Evolutionary conservation across 2,329 filamentous ascomycete species (phyloP), one percentile per base, ranked within the genome.

Genomic region (Aspergillus ustus): DNA sequence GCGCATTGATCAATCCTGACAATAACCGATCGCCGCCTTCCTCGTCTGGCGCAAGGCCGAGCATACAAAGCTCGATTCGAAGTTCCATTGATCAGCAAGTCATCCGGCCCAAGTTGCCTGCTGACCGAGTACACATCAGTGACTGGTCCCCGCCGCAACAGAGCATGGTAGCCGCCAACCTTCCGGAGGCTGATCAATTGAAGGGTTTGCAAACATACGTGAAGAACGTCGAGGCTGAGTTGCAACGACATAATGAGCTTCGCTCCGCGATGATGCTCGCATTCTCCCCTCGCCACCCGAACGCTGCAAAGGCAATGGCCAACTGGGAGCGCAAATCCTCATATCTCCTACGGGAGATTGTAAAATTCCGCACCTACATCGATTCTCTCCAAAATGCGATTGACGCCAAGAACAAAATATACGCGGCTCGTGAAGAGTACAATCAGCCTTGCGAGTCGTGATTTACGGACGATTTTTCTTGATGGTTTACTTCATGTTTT

Each of bases 311-410:
- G 77, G 92, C 94, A 17, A 94, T 98, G 91, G 85, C 89, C 20
- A 99, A 99, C 77, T 99, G 95, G 94, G 93, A 99, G 81, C 89
- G 91, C 72, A 98, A 98, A 81, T 96, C 92, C 59, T 89, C 91
- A 31, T 97, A 98, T 74, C 81, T 99, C 45, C 83, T 98, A 13
- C 85, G 91, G 40, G 95, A 99, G 80, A 97, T 96, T 75, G 93
- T 98, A 77, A 98, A 98, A 78, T 98, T 97, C 80, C 85, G 90
- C 63, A 98, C 93, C 0, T 99, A 98, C 72, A 93, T 97, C 68
- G 95, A 98, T 75, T 89, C 88, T 37, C 80, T 99, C 54, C 84
- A 88, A 61, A 85, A 87, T 43, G 93, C 93, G 0, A 87, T 91
- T 68, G 79, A 75, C 34, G 84, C 87, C 58, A 93, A 91, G 73